Conservation (phyloP, 2,329 filamentous ascomycete species). For the Fusarium sp. region DNA sequence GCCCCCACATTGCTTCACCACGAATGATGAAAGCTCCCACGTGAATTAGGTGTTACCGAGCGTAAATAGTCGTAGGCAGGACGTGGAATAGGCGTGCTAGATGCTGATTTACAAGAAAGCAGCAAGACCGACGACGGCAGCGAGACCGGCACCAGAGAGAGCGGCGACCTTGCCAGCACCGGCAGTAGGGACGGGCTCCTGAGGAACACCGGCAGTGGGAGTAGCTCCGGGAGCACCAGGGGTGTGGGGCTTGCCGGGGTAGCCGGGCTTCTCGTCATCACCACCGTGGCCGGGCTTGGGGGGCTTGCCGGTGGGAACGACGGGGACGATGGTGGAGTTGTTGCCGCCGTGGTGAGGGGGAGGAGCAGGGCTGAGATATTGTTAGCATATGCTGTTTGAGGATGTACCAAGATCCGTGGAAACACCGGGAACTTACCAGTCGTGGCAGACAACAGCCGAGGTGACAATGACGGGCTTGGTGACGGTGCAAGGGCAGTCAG, state of each 20-base stretch:
- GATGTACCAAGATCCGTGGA: background rate
- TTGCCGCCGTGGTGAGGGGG: conserved; percentile 45
- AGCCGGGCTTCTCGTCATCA: conserved; percentile 1
- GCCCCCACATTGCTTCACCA: conserved; percentile 48
- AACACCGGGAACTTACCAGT: conserved; percentile 56
- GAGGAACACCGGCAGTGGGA: conserved; percentile 45
- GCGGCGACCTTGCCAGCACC: conserved; percentile 65
- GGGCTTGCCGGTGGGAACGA: conserved; percentile 33
- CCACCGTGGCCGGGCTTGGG: conserved; percentile 24
- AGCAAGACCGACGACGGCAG: conserved; percentile 67
- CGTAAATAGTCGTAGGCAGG: conserved; percentile 54
- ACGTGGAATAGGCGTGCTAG: conserved; percentile 49
- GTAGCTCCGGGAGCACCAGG: conserved; percentile 38
- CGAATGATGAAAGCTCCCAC: conserved; percentile 50
- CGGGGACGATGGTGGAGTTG: conserved; percentile 48
- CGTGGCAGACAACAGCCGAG: conserved; percentile 62
- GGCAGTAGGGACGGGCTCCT: conserved; percentile 56
- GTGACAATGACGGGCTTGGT: conserved; percentile 65
- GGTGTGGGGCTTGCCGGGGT: background rate
- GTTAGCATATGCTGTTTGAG: conserved; percentile 28
- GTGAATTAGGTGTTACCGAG: conserved; percentile 53
- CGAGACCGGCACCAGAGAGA: conserved; percentile 67
- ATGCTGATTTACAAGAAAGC: conserved; percentile 65
- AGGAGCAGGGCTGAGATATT: conserved; percentile 38
- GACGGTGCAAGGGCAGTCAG: conserved; percentile 76